Conservation (phyloP, 192 early-diverging fungal species). For the Backusella mclennaniae region DNA sequence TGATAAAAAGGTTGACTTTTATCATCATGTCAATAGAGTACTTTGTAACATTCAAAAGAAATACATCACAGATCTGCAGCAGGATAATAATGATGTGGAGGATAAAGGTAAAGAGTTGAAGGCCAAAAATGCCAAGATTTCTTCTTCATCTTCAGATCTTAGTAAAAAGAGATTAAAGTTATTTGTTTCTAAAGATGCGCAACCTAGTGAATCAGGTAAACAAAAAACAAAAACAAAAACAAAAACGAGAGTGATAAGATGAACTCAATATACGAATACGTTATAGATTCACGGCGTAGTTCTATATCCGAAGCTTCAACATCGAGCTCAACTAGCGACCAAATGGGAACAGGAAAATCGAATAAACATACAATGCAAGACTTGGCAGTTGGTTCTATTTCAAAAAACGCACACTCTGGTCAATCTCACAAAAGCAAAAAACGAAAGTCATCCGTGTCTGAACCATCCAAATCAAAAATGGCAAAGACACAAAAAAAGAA, state of each 20-base stretch:
- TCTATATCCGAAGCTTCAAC: not conserved
- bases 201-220: not conserved
- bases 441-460: not conserved
- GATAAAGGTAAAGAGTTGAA: not conserved
- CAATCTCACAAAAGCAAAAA: not conserved
- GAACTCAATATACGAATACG: not conserved
- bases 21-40: not conserved
- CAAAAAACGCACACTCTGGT: not conserved
- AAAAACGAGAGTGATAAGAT: not conserved
- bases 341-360: not conserved
- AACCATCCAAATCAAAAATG: not conserved
- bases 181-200: not conserved
- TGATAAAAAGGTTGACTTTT: not conserved
- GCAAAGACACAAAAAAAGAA: not conserved
- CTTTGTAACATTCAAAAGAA: not conserved
- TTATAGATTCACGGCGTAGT: not conserved
- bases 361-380: not conserved
- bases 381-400: not conserved
- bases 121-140: not conserved
- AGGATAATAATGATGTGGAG: not conserved
- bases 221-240: not conserved
- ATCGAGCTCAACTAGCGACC: not conserved
- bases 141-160: not conserved
- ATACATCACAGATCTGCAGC: not conserved
- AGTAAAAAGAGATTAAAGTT: not conserved